Evolutionary conservation across 2,329 filamentous ascomycete species (phyloP).

Genomic region (Ascochyta fabae): DNA sequence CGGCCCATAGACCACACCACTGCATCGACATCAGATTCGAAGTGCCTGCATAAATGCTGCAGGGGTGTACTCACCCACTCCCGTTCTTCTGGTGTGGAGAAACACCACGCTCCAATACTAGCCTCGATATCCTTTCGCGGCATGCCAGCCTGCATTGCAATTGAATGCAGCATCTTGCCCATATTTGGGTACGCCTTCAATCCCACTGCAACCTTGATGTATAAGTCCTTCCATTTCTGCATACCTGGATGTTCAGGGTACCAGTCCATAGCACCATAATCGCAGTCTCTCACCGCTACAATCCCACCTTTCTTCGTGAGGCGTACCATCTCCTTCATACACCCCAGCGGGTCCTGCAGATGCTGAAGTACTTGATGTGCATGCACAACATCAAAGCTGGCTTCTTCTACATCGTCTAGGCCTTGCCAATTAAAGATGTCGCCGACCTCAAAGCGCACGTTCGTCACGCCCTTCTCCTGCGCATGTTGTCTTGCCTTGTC

Average conservation of each 20-base stretch:
- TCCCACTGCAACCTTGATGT: constrained; percentile 41
- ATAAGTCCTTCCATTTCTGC: constrained; percentile 44
- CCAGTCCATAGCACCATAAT: constrained; percentile 47
- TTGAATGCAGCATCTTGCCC: constrained; percentile 44
- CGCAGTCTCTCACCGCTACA: constrained; percentile 54
- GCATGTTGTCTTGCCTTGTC: constrained; percentile 49
- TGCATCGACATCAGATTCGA: neutral
- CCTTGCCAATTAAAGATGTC: constrained; percentile 54
- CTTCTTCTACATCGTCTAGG: constrained; percentile 48
- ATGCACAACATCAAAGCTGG: constrained; percentile 65
- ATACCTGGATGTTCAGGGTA: constrained; percentile 48
- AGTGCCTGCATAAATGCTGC: neutral
- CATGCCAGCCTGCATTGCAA: constrained; percentile 51
- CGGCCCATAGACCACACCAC: constrained; percentile 53
- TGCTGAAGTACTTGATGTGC: constrained; percentile 66
- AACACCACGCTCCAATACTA: constrained; percentile 52
- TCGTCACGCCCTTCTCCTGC: constrained; percentile 43
- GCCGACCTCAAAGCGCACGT: constrained; percentile 50
- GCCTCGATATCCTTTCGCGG: constrained; percentile 47
- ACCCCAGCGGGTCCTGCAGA: constrained; percentile 57
- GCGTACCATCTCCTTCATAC: constrained; percentile 61
- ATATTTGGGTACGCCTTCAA: constrained; percentile 45
- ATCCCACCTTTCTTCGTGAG: constrained; percentile 62
- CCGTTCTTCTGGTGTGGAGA: constrained; percentile 48
- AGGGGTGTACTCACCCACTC: constrained; percentile 24